Evolutionary conservation across 169 alveolate genomes (phyloP).

Genomic region (Fabrea salina): DNA sequence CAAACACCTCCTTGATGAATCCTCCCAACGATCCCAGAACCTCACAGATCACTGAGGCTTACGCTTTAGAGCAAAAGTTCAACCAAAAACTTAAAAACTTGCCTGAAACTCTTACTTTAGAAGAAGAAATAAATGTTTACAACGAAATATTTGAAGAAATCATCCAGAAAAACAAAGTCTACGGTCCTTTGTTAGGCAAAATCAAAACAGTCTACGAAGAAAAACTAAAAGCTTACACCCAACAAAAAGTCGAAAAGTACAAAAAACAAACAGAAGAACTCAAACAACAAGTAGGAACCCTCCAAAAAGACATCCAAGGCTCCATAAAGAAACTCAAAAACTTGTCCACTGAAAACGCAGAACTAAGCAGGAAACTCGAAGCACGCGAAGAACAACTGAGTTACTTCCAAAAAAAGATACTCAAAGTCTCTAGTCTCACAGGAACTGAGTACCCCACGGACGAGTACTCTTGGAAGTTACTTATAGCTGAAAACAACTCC

Average conservation of each 20-base stretch:
- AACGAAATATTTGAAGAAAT: constrained; percentile 4
- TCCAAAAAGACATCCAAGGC: background rate
- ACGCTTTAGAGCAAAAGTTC: too few species aligned
- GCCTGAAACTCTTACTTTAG: too few species aligned
- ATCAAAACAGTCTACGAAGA: background rate
- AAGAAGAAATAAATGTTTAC: background rate
- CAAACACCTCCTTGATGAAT: too few species aligned
- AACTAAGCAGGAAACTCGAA: constrained; percentile 15
- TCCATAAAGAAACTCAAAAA: background rate
- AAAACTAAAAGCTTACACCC: background rate
- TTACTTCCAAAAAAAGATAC: background rate
- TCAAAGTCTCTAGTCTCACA: background rate
- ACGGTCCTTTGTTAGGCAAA: background rate
- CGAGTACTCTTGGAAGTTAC: constrained; percentile 1
- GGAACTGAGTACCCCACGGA: background rate
- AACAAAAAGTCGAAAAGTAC: too few species aligned
- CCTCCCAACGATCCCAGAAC: too few species aligned
- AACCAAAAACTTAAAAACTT: too few species aligned
- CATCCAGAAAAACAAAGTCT: background rate
- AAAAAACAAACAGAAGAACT: background rate
- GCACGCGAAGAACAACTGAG: background rate
- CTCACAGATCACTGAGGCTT: too few species aligned
- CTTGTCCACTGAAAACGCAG: constrained; percentile 31
- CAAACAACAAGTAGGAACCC: background rate
- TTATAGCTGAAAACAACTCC: background rate